These are phyloP conservation scores for Drechslera avenae DNA, from an alignment of 2,329 filamentous ascomycete genomes.

Conservation along the genomic window DNA sequence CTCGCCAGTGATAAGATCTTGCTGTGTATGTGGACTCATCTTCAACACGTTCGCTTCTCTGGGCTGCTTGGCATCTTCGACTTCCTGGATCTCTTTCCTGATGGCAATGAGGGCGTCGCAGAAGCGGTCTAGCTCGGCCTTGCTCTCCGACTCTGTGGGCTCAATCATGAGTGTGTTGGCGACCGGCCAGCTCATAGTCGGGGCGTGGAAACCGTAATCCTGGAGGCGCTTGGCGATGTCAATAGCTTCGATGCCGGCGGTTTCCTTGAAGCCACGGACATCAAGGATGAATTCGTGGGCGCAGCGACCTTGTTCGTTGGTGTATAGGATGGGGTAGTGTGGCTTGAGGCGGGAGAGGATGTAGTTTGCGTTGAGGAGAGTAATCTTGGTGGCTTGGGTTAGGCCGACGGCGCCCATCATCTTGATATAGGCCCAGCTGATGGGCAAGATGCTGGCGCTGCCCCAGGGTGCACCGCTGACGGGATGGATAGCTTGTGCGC, in stretches of 20 bases:
- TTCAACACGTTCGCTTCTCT: constrained; percentile 83
- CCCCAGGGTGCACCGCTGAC: constrained; percentile 85
- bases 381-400: constrained; percentile 87
- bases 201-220: constrained; percentile 96
- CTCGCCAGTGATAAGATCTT: constrained; percentile 74
- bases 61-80: constrained; percentile 80
- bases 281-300: constrained; percentile 98
- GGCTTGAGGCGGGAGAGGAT: constrained; percentile 84
- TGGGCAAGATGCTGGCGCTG: constrained; percentile 88
- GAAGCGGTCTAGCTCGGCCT: constrained; percentile 91
- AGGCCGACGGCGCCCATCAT: constrained; percentile 87
- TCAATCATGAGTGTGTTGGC: constrained; percentile 97
- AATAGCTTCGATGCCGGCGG: constrained; percentile 84
- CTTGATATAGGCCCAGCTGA: constrained; percentile 93
- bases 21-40: constrained; percentile 84
- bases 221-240: constrained; percentile 96
- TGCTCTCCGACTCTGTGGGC: constrained; percentile 91
- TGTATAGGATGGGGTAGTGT: constrained; percentile 92
- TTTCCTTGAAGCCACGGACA: constrained; percentile 80
- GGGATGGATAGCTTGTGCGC: constrained; percentile 65
- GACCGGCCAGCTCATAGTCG: constrained; percentile 96
- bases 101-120: constrained; percentile 88
- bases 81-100: constrained; percentile 77
- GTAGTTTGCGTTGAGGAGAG: constrained; percentile 96
- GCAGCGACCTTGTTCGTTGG: constrained; percentile 83